phyloP scores from a whole-genome alignment of 169 alveolate species.

The Eimeria necatrix region DNA sequence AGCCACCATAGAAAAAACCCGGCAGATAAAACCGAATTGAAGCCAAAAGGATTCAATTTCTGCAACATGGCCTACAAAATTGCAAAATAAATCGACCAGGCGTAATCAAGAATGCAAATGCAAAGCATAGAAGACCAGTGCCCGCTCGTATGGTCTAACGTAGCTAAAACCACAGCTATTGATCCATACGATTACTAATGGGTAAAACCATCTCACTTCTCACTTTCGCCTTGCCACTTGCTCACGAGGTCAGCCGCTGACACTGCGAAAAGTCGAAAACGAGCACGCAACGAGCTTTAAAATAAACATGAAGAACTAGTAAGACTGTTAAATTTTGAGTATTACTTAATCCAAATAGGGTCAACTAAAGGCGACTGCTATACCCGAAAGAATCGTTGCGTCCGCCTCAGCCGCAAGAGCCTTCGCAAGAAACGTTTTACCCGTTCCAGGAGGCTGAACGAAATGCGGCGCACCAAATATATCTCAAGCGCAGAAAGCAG shows the following conservation, averaged over 20 bases:
- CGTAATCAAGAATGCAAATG: too few relatives aligned
- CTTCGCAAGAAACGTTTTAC: constrained; percentile 99
- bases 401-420: constrained; percentile 99
- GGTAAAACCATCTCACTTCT: constrained; percentile 89
- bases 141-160: too few relatives aligned
- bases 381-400: constrained; percentile 82
- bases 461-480: constrained; percentile 92
- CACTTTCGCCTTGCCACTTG: constrained; percentile 99
- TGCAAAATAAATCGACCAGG: too few relatives aligned
- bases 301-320: constrained; percentile 95
- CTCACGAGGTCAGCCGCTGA: constrained; percentile 98
- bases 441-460: constrained; percentile 99
- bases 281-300: neutral
- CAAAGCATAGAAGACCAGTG: too few relatives aligned
- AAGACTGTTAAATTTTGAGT: constrained; percentile 87
- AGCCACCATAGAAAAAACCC: too few relatives aligned
- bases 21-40: too few relatives aligned
- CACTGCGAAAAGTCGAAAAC: constrained; percentile 83
- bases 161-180: too few relatives aligned
- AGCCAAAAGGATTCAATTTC: too few relatives aligned
- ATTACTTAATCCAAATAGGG: neutral
- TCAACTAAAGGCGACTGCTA: neutral
- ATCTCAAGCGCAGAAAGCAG: neutral
- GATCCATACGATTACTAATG: too few relatives aligned
- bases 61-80: too few relatives aligned